Base-by-base conservation (phyloP, 495 filamentous ascomycete genomes). In the Chaetomium cochliodes region DNA sequence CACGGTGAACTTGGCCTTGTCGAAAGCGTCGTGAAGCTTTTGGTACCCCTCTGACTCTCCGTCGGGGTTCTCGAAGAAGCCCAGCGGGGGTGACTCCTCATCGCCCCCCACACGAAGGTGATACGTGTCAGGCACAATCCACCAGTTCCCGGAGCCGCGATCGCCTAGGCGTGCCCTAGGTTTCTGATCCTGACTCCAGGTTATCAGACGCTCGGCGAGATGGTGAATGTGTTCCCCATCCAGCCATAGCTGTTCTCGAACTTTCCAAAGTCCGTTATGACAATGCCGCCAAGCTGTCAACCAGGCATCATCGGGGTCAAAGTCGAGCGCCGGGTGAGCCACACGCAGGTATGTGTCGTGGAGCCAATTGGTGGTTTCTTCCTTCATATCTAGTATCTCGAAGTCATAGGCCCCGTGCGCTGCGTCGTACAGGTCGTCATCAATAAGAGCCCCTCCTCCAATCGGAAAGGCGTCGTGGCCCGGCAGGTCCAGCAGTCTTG, bases 101-200 rank as follows among this genome's bases (percentile, higher is more conserved):
- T 13, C 20, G 5, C 33, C 5, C 11, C 15, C 12, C 16, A 46
- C 26, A 3, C 23, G 46, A 20, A 65, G 20, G 1, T 15, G 5
- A 28, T 42, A 53, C 3, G 2, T 2, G 5, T 20, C 15, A 0
- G 59, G 59, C 8, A 49, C n/a, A 26, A 66, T 42, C 64, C 64
- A 66, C 59, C 58, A 66, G 3, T 25, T 30, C 16, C 52, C 60
- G 3, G 11, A 5, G 2, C 8, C 0, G 12, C n/a, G 33, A 9
- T 37, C 8, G 0, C 64, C 64, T 5, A 62, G 39, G 13, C 41
- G 47, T 11, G 64, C 64, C 3, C 26, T 2, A 13, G 22, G 51
- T 22, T 66, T 15, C 8, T 37, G 64, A 18, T 63, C 25, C 23
- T 63, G 58, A 3, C 41, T 11, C 64, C 28, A 37, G 0, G 59